phyloP scores from a whole-genome alignment of 768 basidiomycete species.

The Pleurotus giganteus region DNA sequence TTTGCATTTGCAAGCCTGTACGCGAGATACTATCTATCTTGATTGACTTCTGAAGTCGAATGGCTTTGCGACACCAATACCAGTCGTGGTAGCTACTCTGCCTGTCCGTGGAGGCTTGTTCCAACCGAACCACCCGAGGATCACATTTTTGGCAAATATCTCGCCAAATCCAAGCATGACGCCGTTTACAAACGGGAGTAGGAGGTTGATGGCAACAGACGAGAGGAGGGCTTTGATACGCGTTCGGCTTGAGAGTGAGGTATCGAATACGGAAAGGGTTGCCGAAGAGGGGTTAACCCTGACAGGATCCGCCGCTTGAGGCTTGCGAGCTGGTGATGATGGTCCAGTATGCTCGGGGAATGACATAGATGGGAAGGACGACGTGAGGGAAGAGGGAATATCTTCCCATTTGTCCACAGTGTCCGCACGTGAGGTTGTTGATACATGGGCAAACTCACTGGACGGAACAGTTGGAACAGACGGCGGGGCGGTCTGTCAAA shows the following conservation, averaged over 20 bases:
- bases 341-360: conserved; percentile 64
- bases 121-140: conserved; percentile 57
- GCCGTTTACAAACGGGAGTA: conserved; percentile 88
- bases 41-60: not conserved
- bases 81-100: conserved; percentile 36
- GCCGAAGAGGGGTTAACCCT: conserved; percentile 39
- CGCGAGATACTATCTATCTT: not conserved
- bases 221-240: conserved; percentile 68
- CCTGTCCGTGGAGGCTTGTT: conserved; percentile 25
- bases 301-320: conserved; percentile 1
- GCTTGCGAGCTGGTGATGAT: conserved; percentile 37
- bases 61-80: conserved; percentile 23
- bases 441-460: conserved; percentile 5
- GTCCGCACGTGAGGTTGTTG: conserved; percentile 23
- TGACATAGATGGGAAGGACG: conserved; percentile 80
- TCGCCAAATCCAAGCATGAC: conserved; percentile 98
- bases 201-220: conserved; percentile 78
- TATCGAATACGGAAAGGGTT: conserved; percentile 71
- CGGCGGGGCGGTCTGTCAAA: not conserved
- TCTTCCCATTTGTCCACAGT: conserved; percentile 74
- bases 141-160: conserved; percentile 82
- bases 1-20: too few relatives aligned
- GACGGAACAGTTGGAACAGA: not conserved
- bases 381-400: conserved; percentile 53
- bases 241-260: conserved; percentile 61